These are phyloP conservation scores for Arthrobotrys sinensis DNA, from an alignment of 2,329 filamentous ascomycete species.

Conservation along the genomic window DNA sequence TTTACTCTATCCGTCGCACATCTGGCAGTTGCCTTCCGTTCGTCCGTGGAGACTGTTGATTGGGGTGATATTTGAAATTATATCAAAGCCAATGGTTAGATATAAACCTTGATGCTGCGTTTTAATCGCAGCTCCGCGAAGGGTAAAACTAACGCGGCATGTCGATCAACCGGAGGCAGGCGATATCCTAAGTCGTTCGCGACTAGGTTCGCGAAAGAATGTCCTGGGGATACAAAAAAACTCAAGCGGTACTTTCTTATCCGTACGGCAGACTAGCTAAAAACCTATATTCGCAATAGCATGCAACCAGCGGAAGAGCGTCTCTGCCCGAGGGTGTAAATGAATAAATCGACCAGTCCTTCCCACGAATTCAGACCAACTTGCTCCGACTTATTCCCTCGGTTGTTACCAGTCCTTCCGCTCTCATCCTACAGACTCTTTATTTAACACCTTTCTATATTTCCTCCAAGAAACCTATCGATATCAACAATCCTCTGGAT, in stretches of 20 bases:
- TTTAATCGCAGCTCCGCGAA: conserved; percentile 19
- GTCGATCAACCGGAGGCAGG: conserved; percentile 24
- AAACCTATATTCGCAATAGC: background rate
- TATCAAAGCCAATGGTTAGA: background rate
- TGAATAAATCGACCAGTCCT: too few relatives aligned
- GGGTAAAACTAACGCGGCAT: conserved; percentile 24
- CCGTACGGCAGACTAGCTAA: background rate
- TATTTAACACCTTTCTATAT: too few relatives aligned
- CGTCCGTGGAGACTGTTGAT: conserved; percentile 19
- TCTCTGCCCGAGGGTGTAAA: too few relatives aligned
- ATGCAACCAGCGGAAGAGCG: too few relatives aligned
- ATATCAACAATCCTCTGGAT: too few relatives aligned
- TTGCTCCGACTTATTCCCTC: too few relatives aligned
- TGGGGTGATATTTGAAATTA: background rate
- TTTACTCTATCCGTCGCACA: background rate
- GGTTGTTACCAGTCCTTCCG: too few relatives aligned
- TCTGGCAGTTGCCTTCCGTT: background rate
- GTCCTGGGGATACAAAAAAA: background rate
- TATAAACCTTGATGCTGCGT: conserved; percentile 9
- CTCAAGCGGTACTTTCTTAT: background rate
- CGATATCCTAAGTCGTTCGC: conserved; percentile 6
- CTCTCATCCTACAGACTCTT: too few relatives aligned
- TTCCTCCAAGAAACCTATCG: too few relatives aligned
- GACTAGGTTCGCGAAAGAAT: background rate
- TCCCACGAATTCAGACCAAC: too few relatives aligned